Percentiles rank a stretch among this genome's conserved stretches.
These are phyloP conservation scores for Isochrysis galbana DNA, from an alignment of 78 protist species.

Conservation along the genomic window DNA sequence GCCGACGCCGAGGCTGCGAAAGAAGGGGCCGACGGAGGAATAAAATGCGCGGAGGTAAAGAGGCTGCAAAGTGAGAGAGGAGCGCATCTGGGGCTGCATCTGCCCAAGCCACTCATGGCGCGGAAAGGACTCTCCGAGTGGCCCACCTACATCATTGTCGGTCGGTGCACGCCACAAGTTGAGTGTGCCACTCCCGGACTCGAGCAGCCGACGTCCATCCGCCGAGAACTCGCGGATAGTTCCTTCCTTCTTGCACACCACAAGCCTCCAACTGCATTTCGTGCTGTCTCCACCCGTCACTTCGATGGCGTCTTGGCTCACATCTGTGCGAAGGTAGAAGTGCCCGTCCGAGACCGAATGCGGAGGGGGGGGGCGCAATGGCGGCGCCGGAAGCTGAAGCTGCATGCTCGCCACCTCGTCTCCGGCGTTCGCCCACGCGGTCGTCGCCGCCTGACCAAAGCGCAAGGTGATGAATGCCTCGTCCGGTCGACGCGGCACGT, in stretches of 20 bases:
- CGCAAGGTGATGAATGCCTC: not conserved
- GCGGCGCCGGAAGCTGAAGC: too few species aligned
- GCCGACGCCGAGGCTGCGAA: not conserved
- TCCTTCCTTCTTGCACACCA: not conserved
- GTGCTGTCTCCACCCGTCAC: not conserved
- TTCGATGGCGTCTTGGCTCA: not conserved
- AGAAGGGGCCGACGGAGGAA: not conserved
- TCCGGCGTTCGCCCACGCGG: not conserved
- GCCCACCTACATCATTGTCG: not conserved
- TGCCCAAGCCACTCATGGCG: not conserved
- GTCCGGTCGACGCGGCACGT: not conserved
- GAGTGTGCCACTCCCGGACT: not conserved
- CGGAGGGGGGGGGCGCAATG: too few species aligned
- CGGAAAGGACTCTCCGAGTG: not conserved
- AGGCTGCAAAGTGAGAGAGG: not conserved
- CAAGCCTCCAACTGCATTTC: not conserved
- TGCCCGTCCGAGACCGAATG: not conserved
- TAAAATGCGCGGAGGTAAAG: not conserved
- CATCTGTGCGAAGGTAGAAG: not conserved
- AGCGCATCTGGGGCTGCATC: not conserved
- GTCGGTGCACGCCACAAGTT: conserved; percentile 21
- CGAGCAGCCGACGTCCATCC: not conserved
- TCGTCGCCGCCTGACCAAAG: not conserved
- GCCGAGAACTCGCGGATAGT: not conserved
- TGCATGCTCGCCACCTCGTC: not conserved